phyloP scores from a whole-genome alignment of 805 yeast species.

The Dipodascus albidus region DNA sequence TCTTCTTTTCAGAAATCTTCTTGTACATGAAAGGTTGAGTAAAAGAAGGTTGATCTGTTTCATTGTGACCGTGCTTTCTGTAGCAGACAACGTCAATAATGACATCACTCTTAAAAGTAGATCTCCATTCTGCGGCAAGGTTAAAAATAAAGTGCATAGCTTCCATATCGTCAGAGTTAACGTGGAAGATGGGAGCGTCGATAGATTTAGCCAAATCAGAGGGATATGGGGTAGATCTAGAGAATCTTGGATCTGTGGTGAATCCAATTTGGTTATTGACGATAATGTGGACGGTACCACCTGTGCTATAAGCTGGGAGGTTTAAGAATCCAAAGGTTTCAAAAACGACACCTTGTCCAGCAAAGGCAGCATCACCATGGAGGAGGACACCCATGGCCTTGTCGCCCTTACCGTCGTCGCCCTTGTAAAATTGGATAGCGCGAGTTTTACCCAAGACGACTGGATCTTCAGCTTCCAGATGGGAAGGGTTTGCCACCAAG shows the following conservation, averaged over 20 bases:
- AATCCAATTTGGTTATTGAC: conserved; percentile 98
- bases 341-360: conserved; percentile 98
- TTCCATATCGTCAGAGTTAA: conserved; percentile 96
- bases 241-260: conserved; percentile 96
- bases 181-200: conserved; percentile 98
- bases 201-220: conserved; percentile 94
- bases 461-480: conserved; percentile 98
- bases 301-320: conserved; percentile 92
- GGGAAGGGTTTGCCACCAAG: conserved; percentile 97
- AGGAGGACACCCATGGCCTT: conserved; percentile 87
- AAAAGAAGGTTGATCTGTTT: conserved; percentile 98
- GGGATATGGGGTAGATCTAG: conserved; percentile 97
- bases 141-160: conserved; percentile 83
- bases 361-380: conserved; percentile 99
- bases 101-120: conserved; percentile 91
- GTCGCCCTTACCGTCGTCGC: conserved; percentile 68
- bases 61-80: conserved; percentile 98
- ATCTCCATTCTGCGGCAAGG: conserved; percentile 98
- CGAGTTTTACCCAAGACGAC: conserved; percentile 97
- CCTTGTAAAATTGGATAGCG: conserved; percentile 86
- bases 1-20: conserved; percentile 77
- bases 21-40: conserved; percentile 98
- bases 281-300: conserved; percentile 95
- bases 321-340: conserved; percentile 94
- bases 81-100: conserved; percentile 95